These are phyloP conservation scores for Cladophialophora carrionii DNA, from an alignment of 2,329 filamentous ascomycete genomes.

Conservation along the genomic window DNA sequence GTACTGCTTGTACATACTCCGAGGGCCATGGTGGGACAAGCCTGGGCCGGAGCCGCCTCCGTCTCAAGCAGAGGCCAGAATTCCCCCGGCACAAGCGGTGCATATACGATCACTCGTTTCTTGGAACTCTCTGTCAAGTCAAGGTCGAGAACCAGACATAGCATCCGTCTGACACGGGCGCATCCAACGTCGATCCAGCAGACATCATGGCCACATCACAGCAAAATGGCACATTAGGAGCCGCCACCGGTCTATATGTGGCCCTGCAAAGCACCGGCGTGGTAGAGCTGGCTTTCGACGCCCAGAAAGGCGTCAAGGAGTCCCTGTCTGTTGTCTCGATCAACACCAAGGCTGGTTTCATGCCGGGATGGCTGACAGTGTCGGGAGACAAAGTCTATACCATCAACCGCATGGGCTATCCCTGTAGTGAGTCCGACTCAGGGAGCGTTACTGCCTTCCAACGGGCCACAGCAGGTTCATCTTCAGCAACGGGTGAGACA, in stretches of 20 bases:
- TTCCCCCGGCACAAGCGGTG: background rate
- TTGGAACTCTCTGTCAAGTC: background rate
- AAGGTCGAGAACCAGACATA: background rate
- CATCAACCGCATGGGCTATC: conserved; percentile 20
- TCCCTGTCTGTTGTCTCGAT: conserved; percentile 14
- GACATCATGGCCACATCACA: background rate
- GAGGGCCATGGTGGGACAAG: background rate
- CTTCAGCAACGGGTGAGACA: background rate
- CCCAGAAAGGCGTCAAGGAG: conserved; percentile 12
- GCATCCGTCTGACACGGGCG: background rate
- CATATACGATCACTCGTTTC: background rate
- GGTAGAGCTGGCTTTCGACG: conserved; percentile 23
- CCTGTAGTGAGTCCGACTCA: conserved; percentile 2
- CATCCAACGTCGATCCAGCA: background rate
- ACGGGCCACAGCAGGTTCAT: background rate
- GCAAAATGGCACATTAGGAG: background rate
- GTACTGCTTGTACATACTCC: background rate
- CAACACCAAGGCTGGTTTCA: conserved; percentile 22
- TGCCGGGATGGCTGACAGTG: conserved; percentile 19
- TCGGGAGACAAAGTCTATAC: conserved; percentile 22
- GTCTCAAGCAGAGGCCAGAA: background rate
- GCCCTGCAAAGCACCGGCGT: conserved; percentile 27
- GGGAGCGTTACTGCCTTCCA: conserved; percentile 20
- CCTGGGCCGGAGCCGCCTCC: too few species aligned
- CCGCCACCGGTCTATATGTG: conserved; percentile 16